Conservation (phyloP, 2,329 filamentous ascomycete genomes). For the Epichloe scottii region DNA sequence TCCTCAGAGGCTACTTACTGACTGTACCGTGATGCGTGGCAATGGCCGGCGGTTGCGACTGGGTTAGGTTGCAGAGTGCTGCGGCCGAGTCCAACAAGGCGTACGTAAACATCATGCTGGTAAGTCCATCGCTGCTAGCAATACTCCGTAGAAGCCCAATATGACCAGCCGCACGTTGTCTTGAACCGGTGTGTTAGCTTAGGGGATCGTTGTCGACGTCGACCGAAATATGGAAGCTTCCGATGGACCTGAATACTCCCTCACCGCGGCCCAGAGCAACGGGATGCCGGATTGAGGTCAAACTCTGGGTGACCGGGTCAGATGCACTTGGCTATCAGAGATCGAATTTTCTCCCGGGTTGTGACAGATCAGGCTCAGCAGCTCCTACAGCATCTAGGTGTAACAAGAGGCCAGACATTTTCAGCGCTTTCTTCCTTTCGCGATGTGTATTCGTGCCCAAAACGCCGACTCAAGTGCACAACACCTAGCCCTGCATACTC, state of each 20-base stretch:
- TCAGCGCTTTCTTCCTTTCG: not conserved
- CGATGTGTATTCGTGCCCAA: not conserved
- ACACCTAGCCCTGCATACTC: not conserved
- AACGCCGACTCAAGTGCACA: not conserved
- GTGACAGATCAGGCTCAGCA: not conserved
- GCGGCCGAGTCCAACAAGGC: not conserved
- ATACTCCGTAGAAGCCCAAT: not conserved
- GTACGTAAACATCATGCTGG: not conserved
- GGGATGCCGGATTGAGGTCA: not conserved
- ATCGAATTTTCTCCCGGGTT: not conserved
- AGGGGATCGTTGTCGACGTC: not conserved
- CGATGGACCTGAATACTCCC: not conserved
- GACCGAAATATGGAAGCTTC: not conserved
- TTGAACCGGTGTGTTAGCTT: not conserved
- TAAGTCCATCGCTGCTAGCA: not conserved
- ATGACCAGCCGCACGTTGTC: not conserved
- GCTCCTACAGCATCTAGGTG: not conserved
- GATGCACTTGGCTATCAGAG: not conserved
- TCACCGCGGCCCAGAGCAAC: not conserved
- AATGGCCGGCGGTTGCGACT: not conserved
- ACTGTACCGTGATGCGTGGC: too few species aligned
- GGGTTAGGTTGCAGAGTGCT: not conserved
- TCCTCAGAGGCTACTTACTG: not conserved
- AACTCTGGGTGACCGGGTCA: not conserved
- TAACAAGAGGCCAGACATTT: not conserved